These are phyloP conservation scores for Backusella mclennaniae DNA, from an alignment of 192 early-diverging fungal genomes.

Conservation along the genomic window DNA sequence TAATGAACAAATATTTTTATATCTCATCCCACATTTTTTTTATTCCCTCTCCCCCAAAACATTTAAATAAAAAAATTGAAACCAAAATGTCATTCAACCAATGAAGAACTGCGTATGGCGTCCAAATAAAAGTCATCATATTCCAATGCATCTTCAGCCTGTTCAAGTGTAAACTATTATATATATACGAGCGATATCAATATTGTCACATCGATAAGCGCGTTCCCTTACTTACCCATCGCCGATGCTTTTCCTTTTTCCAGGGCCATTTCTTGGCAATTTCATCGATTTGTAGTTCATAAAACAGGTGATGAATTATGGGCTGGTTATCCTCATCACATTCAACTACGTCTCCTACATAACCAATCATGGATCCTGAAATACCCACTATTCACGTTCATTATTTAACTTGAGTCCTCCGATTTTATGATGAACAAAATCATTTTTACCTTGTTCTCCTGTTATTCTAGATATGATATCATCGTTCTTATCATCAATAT, in stretches of 20 bases:
- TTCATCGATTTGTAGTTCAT: slow-evolving; percentile 1
- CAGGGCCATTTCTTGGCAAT: not conserved
- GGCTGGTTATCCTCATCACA: not conserved
- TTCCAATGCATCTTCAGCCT: not conserved
- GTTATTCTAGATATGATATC: slow-evolving; percentile 20
- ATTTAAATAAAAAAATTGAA: not conserved
- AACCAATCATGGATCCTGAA: not conserved
- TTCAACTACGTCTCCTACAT: not conserved
- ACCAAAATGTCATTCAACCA: not conserved
- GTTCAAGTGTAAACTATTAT: not conserved
- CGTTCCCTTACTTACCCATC: not conserved
- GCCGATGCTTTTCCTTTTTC: not conserved
- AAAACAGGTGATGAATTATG: not conserved
- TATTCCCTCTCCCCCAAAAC: not conserved
- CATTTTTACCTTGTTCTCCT: slow-evolving; percentile 42
- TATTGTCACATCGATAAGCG: not conserved
- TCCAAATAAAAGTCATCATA: slow-evolving; percentile 2
- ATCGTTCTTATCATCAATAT: not conserved
- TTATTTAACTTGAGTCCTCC: no score
- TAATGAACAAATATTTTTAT: not conserved
- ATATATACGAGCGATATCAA: no score
- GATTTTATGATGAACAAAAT: no score
- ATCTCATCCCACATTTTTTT: no score
- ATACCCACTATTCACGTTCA: not conserved
- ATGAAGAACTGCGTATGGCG: not conserved